phyloP scores from a whole-genome alignment of 495 filamentous ascomycete species.

The Melanomma pulvis-pyrius region DNA sequence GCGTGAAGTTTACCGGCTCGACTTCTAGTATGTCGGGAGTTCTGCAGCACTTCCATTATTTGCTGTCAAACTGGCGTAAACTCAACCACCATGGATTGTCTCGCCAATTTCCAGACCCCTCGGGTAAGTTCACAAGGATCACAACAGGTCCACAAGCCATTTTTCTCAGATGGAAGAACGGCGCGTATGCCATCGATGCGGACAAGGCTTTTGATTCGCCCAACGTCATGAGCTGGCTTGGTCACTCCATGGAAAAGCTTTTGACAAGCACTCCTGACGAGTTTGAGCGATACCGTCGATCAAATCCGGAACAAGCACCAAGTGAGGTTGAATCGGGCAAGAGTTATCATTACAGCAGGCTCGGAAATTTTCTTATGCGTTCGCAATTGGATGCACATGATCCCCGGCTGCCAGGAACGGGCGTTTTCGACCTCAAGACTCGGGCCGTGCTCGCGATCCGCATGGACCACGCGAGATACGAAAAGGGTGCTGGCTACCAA shows the following conservation, averaged over 20 bases:
- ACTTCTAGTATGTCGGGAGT: slow-evolving; percentile 94
- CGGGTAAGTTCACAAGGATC: slow-evolving; percentile 69
- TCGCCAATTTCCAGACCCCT: slow-evolving; percentile 61
- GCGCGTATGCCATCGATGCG: slow-evolving; percentile 92
- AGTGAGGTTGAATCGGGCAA: slow-evolving; percentile 58
- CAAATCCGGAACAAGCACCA: slow-evolving; percentile 61
- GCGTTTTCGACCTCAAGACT: slow-evolving; percentile 97
- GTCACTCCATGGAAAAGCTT: slow-evolving; percentile 94
- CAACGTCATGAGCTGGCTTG: slow-evolving; percentile 85
- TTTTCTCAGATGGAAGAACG: slow-evolving; percentile 83
- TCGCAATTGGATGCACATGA: slow-evolving; percentile 96
- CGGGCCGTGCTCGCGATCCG: slow-evolving; percentile 87
- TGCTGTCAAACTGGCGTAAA: slow-evolving; percentile 79
- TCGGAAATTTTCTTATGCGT: slow-evolving; percentile 91
- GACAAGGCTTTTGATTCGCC: slow-evolving; percentile 90
- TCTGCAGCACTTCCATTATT: slow-evolving; percentile 88
- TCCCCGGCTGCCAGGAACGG: slow-evolving; percentile 79
- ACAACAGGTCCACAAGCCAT: slow-evolving; percentile 72
- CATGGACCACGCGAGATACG: slow-evolving; percentile 73
- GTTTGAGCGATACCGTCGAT: slow-evolving; percentile 79
- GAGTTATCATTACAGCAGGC: slow-evolving; percentile 82
- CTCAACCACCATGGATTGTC: slow-evolving; percentile 70
- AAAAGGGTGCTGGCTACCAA: slow-evolving; percentile 84
- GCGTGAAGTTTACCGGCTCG: slow-evolving; percentile 89
- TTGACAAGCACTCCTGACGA: slow-evolving; percentile 80